Evolutionary conservation across 345 rosid genomes (phyloP).

Genomic region (Brassica napus): Da-Ae NC_063452.1:54113001-54113500

Average conservation of each 20-base stretch:
- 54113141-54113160: background rate
- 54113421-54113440: conserved; percentile 55
- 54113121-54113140: background rate
- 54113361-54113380: background rate
- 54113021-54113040: too few relatives aligned
- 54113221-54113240: background rate
- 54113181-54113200: background rate
- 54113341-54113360: conserved; percentile 10
- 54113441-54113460: conserved; percentile 37
- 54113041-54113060: too few relatives aligned
- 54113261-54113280: conserved; percentile 29
- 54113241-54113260: conserved; percentile 17
- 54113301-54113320: conserved; percentile 51
- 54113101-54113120: background rate
- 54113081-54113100: background rate
- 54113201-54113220: too few relatives aligned
- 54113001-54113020: too few relatives aligned
- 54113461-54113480: conserved; percentile 36
- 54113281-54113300: conserved; percentile 64
- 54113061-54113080: background rate
- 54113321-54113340: conserved; percentile 50
- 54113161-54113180: background rate
- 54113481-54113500: conserved; percentile 69
- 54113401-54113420: conserved; percentile 76
- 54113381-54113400: conserved; percentile 52